These are phyloP conservation scores for Claviceps citrina DNA, from an alignment of 2,329 filamentous ascomycete genomes.

Conservation along the genomic window DNA sequence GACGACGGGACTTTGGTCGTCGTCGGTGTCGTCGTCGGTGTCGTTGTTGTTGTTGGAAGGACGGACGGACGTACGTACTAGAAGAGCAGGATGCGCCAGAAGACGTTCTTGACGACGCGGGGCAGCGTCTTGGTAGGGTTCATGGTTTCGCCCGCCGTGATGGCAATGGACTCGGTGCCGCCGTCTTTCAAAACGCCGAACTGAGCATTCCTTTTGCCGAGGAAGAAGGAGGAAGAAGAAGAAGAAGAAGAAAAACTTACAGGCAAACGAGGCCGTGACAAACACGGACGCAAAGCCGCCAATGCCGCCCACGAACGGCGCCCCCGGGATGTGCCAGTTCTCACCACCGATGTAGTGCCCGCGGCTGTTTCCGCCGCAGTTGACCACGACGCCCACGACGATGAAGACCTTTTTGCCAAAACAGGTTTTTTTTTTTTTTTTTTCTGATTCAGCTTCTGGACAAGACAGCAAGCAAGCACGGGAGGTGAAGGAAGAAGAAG, in stretches of 20 bases:
- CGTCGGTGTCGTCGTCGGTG: too few species aligned
- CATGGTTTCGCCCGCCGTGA: conserved; percentile 51
- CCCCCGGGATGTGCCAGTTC: conserved; percentile 42
- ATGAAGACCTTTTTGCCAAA: conserved; percentile 39
- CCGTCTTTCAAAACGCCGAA: too few species aligned
- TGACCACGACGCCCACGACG: conserved; percentile 40
- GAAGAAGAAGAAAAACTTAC: conserved; percentile 22
- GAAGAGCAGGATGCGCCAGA: conserved; percentile 46
- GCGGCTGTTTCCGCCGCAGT: conserved; percentile 36
- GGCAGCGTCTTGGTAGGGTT: conserved; percentile 46
- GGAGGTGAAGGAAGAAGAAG: not conserved
- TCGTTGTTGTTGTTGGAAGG: not conserved
- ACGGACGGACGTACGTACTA: conserved; percentile 13
- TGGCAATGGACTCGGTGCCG: conserved; percentile 49
- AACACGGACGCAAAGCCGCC: conserved; percentile 47
- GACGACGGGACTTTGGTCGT: too few species aligned
- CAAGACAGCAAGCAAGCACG: too few species aligned
- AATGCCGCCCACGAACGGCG: conserved; percentile 49
- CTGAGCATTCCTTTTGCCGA: too few species aligned
- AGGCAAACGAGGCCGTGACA: conserved; percentile 42
- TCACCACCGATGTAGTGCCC: conserved; percentile 42
- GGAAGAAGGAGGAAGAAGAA: too few species aligned
- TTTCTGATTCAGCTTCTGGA: too few species aligned
- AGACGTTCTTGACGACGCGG: conserved; percentile 48
- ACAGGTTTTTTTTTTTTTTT: too few species aligned